Conservation (phyloP, 208 protist species). For the Leishmania braziliensis region DNA sequence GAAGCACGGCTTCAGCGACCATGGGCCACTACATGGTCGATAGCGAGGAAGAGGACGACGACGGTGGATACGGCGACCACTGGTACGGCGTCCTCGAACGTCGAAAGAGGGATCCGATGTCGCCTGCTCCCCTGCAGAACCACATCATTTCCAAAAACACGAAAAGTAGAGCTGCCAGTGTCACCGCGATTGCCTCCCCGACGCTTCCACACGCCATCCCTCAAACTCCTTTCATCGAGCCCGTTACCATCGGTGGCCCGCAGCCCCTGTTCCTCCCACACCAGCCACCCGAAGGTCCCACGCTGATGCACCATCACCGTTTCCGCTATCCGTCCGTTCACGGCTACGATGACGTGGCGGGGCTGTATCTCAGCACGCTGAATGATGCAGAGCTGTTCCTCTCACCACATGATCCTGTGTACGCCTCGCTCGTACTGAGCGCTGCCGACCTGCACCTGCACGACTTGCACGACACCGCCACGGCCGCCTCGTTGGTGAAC, state of each 20-base stretch:
- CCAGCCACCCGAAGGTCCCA: constrained; percentile 23
- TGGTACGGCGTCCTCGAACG: constrained; percentile 7
- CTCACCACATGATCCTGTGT: constrained; percentile 83
- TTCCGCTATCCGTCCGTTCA: constrained; percentile 71
- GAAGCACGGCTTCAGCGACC: not conserved
- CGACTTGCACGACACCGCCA: constrained; percentile 26
- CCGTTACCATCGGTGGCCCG: not conserved
- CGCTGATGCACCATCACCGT: constrained; percentile 63
- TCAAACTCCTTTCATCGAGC: constrained; percentile 13
- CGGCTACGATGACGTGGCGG: constrained; percentile 54
- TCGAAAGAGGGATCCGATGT: not conserved
- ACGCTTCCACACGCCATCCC: constrained; percentile 4
- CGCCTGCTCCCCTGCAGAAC: constrained; percentile 7
- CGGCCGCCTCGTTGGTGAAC: constrained; percentile 41
- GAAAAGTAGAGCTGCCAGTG: not conserved
- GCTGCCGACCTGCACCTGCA: constrained; percentile 62
- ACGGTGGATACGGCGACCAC: constrained; percentile 8
- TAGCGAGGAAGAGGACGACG: constrained; percentile 7
- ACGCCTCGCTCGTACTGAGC: constrained; percentile 82
- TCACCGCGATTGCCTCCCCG: not conserved
- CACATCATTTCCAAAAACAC: not conserved
- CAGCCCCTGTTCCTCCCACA: constrained; percentile 1
- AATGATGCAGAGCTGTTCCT: constrained; percentile 71
- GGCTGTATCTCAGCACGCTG: constrained; percentile 63
- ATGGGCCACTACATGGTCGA: not conserved